Conservation (phyloP, 768 basidiomycete genomes). For the Lentinula raphanica region DNA sequence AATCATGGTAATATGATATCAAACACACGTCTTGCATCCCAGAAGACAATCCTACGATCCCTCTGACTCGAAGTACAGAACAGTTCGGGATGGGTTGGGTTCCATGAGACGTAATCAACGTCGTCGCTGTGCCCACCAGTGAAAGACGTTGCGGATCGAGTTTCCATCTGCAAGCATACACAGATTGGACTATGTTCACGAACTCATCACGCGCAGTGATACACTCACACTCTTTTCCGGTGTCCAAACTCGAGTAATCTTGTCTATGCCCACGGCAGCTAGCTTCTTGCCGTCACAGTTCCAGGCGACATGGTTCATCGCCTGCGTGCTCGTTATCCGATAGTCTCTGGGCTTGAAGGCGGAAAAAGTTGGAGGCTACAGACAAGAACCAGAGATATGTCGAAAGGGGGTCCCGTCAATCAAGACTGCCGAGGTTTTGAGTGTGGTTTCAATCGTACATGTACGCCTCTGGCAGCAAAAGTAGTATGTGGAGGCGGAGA, state of each 20-base stretch:
- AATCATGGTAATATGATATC: neutral
- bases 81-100: conserved; percentile 77
- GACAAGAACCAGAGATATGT: neutral
- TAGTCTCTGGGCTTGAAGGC: conserved; percentile 77
- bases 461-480: conserved; percentile 64
- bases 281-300: conserved; percentile 79
- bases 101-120: conserved; percentile 81
- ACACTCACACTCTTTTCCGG: conserved; percentile 70
- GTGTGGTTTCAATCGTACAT: conserved; percentile 46
- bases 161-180: conserved; percentile 54
- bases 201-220: neutral
- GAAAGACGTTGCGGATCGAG: conserved; percentile 57
- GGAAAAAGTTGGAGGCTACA: conserved; percentile 71
- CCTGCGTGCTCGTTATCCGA: conserved; percentile 55
- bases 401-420: conserved; percentile 2
- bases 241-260: conserved; percentile 67
- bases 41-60: conserved; percentile 72
- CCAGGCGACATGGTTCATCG: conserved; percentile 78
- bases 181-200: neutral
- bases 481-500: conserved; percentile 72
- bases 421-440: neutral
- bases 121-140: conserved; percentile 73
- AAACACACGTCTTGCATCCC: conserved; percentile 75
- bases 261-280: conserved; percentile 80
- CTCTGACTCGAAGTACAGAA: conserved; percentile 78